Evolutionary conservation across 106 monocot species (phyloP), one percentile per base, ranked within the genome.

Genomic region (Alisma plantagoaquatica): DNA sequence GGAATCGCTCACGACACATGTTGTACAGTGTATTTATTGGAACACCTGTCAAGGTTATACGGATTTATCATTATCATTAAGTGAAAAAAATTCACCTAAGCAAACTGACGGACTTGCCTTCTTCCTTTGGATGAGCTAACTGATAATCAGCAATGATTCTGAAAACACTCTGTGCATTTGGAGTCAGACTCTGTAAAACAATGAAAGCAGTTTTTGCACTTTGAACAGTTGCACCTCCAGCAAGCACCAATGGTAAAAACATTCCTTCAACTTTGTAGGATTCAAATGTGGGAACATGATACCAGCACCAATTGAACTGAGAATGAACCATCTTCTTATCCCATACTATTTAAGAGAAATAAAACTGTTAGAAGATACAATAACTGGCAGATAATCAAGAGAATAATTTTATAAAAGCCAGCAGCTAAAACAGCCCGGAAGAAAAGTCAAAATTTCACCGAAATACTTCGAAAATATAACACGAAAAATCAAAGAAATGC

Each of bases 321-420:
- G 67, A 88, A 58, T 85, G 82, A 49, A 86, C 90, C 98, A 86
- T 98, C 85, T 98, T 98, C 82, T 98, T 98, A 71, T 98, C 79
- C 98, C 98, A 98, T 60, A 98, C 98, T 98, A 57, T n/a, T 23
- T 63, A 49, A 41, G 58, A 11, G n/a, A n/a, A n/a, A n/a, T n/a
- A n/a, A n/a, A n/a, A n/a, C n/a, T n/a, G n/a, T n/a, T n/a, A n/a
- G n/a, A n/a, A n/a, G n/a, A n/a, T n/a, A n/a, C n/a, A n/a, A n/a
- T n/a, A n/a, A n/a, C n/a, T n/a, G n/a, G n/a, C n/a, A n/a, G n/a
- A n/a, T n/a, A n/a, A n/a, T n/a, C n/a, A n/a, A n/a, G n/a, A n/a
- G n/a, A n/a, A n/a, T n/a, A n/a, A n/a, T n/a, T n/a, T n/a, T n/a
- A n/a, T n/a, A n/a, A n/a, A n/a, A n/a, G n/a, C n/a, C n/a, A n/a